phyloP scores from a whole-genome alignment of 345 rosid genomes.

The Eucalyptus brandiana region DNA sequence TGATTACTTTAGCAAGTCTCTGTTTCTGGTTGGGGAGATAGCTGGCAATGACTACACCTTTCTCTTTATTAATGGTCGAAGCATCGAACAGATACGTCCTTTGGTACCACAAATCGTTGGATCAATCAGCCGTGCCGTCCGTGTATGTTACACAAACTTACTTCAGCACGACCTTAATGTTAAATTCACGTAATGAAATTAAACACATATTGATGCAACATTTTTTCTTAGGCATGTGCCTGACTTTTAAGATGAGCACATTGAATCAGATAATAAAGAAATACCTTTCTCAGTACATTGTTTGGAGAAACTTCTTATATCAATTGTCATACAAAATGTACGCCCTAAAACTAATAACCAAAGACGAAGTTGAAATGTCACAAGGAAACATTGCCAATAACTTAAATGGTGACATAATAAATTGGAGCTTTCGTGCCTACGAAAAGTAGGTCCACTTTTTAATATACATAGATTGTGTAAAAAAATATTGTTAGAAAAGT shows the following conservation, averaged over 20 bases:
- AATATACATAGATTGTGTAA: neutral
- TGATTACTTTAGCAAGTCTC: constrained; percentile 28
- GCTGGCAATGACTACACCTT: constrained; percentile 62
- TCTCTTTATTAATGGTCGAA: constrained; percentile 18
- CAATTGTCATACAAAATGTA: neutral
- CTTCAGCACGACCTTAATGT: neutral
- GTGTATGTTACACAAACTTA: neutral
- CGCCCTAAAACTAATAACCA: neutral
- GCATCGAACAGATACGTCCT: constrained; percentile 8
- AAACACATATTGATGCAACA: too few species aligned
- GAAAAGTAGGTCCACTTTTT: neutral
- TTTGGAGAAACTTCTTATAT: neutral
- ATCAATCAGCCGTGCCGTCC: constrained; percentile 1
- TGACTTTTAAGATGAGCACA: neutral
- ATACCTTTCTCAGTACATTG: neutral
- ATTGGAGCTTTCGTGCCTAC: neutral
- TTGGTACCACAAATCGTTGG: constrained; percentile 30
- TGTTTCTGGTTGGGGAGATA: constrained; percentile 53
- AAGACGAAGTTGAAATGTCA: neutral
- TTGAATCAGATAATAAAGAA: neutral
- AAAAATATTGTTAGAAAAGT: too few species aligned
- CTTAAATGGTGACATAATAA: neutral
- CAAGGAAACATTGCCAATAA: neutral
- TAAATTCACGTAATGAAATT: neutral
- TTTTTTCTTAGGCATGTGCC: neutral